Evolutionary conservation across 768 basidiomycete species (phyloP), one percentile per base, ranked within the genome.

Genomic region (Termitomyces sp.): DNA sequence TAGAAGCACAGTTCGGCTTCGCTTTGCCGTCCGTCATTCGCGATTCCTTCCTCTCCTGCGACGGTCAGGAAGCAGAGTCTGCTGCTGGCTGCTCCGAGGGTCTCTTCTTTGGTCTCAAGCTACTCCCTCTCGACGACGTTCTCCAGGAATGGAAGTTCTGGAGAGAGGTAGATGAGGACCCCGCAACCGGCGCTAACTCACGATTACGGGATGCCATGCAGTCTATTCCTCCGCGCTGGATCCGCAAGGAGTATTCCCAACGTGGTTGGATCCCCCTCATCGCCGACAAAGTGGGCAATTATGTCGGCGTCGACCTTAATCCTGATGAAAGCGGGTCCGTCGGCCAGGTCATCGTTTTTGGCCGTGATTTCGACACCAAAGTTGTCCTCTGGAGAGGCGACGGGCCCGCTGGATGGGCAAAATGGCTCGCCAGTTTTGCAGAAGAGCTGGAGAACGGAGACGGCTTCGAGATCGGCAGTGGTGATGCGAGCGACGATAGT

Each of bases 341-440:
- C 56, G 97, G 97, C 6, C 97, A 99, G 70, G 96, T 98, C 49
- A 97, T 99, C 58, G 88, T 98, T 51, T 99, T 98, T 70, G 97
- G 97, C n/a, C 84, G 97, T 53, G 97, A 98, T 69, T 98, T 98
- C 72, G 97, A 99, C 73, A 90, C 93, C 12, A 99, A 99, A 70
- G 92, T 97, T 39, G 95, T 98, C 44, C 78, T 98, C 48, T 98
- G 89, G 87, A 80, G 83, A 54, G 97, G 97, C 8, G 94, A 98
- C 58, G 94, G 95, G 8, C 80, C 83, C 16, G 86, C 82, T 11
- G 97, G 96, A 4, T 99, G 97, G 96, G 97, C 93, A 37, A 86
- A 87, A 67, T 99, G 95, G 93, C 74, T 98, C 54, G 87, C 93
- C 5, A 79, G 78, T 56, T 98, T 98, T 66, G 94, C 85, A 1